Evolutionary conservation across 371 early-diverging fungal species (phyloP), one percentile per base, ranked within the genome.

Genomic region (Apophysomyces ossiformis): DNA sequence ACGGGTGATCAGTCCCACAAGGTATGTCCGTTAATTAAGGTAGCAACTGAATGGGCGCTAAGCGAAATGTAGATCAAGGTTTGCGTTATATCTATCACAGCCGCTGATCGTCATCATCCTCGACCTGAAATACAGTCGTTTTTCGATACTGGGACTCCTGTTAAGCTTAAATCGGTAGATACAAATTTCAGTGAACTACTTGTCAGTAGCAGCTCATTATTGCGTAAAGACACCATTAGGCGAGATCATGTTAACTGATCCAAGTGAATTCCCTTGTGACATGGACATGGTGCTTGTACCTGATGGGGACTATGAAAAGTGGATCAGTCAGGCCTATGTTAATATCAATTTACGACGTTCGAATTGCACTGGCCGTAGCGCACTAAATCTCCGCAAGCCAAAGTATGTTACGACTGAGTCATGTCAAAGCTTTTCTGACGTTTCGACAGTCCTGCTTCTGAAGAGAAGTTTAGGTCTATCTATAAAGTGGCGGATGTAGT

Each of bases 281-380:
- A 84, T 86, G 71, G 87, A 88, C 68, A 85, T 85, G 72, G 84
- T 89, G 1, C 75, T 85, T 0, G 81, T 89, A 9, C 87, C 87
- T 38, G 83, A 84, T 57, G 88, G 90, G 26, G 87, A 89, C 64
- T 88, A 85, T 68, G 86, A 89, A 45, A 63, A 69, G 13, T 79
- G 81, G 74, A 75, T 84, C 35, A 77, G 74, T 8, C 81, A 83
- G 37, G 87, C 87, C 13, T 85, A 82, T 71, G 77, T 88, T 36
- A 89, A 88, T 63, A 83, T 88, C 67, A 88, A 89, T 44, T 69
- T 89, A 47, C 69, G 87, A 63, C 74, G 86, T 58, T 77, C 85
- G 57, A 87, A 86, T 57, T 89, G 90, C 65, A 87, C 86, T 44
- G 86, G 88, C 6, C 73, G 88, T 50, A 87, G 86, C 47, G 85